Evolutionary conservation across 768 basidiomycete species (phyloP).

Genomic region (Boletus coccyginus): DNA sequence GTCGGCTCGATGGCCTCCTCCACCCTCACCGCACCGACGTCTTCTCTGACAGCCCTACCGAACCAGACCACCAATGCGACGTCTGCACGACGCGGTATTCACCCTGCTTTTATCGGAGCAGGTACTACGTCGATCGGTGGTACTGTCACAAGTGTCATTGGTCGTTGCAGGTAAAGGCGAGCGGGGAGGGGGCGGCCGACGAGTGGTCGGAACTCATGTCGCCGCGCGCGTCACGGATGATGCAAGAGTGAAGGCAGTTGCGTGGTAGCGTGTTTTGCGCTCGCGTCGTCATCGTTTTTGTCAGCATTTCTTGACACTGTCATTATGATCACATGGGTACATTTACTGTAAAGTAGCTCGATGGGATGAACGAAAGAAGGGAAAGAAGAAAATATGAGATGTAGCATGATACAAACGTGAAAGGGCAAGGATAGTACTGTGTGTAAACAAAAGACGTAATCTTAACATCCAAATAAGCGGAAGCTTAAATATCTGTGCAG

Average conservation of each 20-base stretch:
- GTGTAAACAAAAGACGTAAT: background rate
- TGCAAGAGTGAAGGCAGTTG: conserved; percentile 15
- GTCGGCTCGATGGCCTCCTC: conserved; percentile 73
- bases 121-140: conserved; percentile 23
- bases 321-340: conserved; percentile 27
- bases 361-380: background rate
- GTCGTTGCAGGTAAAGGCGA: conserved; percentile 7
- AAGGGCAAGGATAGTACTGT: conserved; percentile 15
- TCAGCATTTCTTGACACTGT: background rate
- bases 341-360: conserved; percentile 29
- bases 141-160: conserved; percentile 49
- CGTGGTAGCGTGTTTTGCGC: background rate
- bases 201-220: conserved; percentile 18
- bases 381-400: conserved; percentile 7
- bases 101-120: conserved; percentile 65
- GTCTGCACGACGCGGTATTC: conserved; percentile 69
- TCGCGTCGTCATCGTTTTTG: background rate
- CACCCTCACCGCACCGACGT: conserved; percentile 41
- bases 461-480: conserved; percentile 27
- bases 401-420: conserved; percentile 20
- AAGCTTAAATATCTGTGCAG: conserved; percentile 18
- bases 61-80: conserved; percentile 45
- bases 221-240: conserved; percentile 7
- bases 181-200: background rate
- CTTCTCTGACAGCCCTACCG: conserved; percentile 4